Percentiles rank a stretch among this genome's conserved stretches.
Evolutionary conservation across 1,284 basidiomycete species (phyloP).

Genomic region (Paramarasmius palmivorus): DNA sequence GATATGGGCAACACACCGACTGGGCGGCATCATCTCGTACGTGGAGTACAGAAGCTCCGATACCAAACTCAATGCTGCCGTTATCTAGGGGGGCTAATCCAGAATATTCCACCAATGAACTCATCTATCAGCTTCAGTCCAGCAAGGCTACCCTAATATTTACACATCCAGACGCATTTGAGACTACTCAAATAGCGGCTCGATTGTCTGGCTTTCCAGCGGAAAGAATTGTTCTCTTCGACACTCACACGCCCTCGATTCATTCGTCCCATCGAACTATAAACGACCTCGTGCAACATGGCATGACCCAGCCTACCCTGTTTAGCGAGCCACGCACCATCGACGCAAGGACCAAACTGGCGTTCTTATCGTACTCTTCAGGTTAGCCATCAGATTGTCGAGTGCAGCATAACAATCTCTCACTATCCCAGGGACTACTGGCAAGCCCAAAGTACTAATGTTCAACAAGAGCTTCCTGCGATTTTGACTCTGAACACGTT

Average conservation of each 20-base stretch:
- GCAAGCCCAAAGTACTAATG: conserved; percentile 36
- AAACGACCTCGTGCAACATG: conserved; percentile 34
- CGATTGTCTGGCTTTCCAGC: conserved; percentile 48
- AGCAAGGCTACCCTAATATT: conserved; percentile 57
- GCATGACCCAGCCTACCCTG: conserved; percentile 26
- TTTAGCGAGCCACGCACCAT: conserved; percentile 43
- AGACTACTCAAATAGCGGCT: conserved; percentile 57
- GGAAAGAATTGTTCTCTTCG: conserved; percentile 51
- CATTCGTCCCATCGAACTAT: conserved; percentile 22
- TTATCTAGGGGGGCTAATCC: conserved; percentile 55
- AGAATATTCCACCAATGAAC: conserved; percentile 61
- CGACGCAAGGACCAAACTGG: conserved; percentile 47
- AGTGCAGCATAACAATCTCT: neutral
- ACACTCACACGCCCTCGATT: conserved; percentile 9
- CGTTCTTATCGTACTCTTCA: conserved; percentile 71
- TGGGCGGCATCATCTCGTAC: conserved; percentile 69
- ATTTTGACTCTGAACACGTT: neutral
- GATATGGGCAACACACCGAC: conserved; percentile 69
- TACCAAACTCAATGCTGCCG: conserved; percentile 3
- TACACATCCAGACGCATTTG: conserved; percentile 51
- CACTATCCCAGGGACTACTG: conserved; percentile 40
- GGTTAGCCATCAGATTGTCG: conserved; percentile 42
- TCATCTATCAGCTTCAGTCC: conserved; percentile 55
- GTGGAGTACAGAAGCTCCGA: conserved; percentile 16
- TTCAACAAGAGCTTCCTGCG: neutral